Evolutionary conservation across 2,329 filamentous ascomycete genomes (phyloP).

Genomic region (Cladosporium austrohemisphaericum): DNA sequence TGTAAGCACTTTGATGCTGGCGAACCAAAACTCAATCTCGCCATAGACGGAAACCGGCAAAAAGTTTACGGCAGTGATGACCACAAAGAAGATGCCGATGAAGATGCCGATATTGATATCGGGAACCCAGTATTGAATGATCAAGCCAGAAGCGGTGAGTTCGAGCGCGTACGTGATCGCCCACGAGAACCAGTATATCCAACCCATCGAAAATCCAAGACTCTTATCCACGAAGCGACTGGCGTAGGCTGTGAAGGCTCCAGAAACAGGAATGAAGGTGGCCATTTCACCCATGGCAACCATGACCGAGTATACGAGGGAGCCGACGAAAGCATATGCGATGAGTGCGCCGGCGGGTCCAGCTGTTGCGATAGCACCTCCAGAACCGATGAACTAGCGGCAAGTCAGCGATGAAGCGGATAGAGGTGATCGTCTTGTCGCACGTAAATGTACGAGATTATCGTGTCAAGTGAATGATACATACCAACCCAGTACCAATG

Average conservation of each 20-base stretch:
- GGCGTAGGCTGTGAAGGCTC: constrained; percentile 50
- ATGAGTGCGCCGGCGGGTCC: constrained; percentile 45
- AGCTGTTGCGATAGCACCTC: constrained; percentile 35
- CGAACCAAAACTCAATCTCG: constrained; percentile 54
- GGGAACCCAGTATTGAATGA: constrained; percentile 40
- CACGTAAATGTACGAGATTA: background rate
- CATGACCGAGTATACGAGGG: constrained; percentile 47
- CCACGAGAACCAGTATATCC: constrained; percentile 43
- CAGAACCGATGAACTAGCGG: constrained; percentile 41
- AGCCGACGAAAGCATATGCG: constrained; percentile 43
- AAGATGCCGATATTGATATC: constrained; percentile 41
- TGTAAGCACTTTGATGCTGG: constrained; percentile 50
- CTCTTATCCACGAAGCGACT: constrained; percentile 44
- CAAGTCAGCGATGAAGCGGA: constrained; percentile 29
- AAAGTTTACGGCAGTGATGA: constrained; percentile 47
- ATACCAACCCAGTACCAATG: constrained; percentile 15
- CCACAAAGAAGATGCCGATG: constrained; percentile 32
- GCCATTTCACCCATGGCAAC: constrained; percentile 55
- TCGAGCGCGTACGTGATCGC: constrained; percentile 41
- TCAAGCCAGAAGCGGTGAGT: constrained; percentile 36
- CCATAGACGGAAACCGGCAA: constrained; percentile 51
- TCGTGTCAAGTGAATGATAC: no score
- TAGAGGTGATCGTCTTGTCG: constrained; percentile 1
- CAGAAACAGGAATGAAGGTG: constrained; percentile 57
- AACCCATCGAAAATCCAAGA: constrained; percentile 49